Evolutionary conservation across 495 filamentous ascomycete genomes (phyloP), one percentile per base, ranked within the genome.

Genomic region (Bathelium albidoporum): DNA sequence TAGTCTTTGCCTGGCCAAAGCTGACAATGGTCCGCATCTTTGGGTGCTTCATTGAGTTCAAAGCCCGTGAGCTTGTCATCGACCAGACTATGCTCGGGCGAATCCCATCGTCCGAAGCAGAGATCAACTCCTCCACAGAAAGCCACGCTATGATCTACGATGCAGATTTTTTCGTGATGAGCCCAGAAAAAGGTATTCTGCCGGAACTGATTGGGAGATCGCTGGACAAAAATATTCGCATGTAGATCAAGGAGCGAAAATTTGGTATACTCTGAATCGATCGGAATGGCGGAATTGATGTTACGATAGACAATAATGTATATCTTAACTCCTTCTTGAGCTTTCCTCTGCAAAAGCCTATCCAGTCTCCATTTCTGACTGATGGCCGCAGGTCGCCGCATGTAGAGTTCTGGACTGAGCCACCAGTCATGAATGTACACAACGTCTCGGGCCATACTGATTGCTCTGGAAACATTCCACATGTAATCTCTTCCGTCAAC

Each of bases 121-220:
- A 99, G 80, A 80, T 99, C 94, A 63, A 99, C 91, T 16, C 94
- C 94, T 59, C 94, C 94, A 52, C 97, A 85, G 70, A 99, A 99
- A 32, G 94, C 94, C 58, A 99, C 82, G 41, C 91, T 94, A 72
- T 99, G 93, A 72, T 99, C 94, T 32, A 99, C 88, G 55, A 99
- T 85, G 68, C 90, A 90, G 12, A 99, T 81, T 71, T 99, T 99
- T 73, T 99, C 94, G 73, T 99, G 94, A 71, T 99, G 94, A 28
- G 94, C 94, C 83, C 94, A 99, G 78, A 97, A 99, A 76, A 99
- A 99, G n/a, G 95, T 95, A 65, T 96, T 96, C 77, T 99, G 96
- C 63, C 94, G 87, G 73, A 96, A 91, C 72, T 99, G 94, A 68
- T 99, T 97, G 1, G 94, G 94, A 1, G 91, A 96, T 68, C 94